Base-by-base conservation (phyloP, 2,329 filamentous ascomycete species). In the Coniella lustricola region DNA sequence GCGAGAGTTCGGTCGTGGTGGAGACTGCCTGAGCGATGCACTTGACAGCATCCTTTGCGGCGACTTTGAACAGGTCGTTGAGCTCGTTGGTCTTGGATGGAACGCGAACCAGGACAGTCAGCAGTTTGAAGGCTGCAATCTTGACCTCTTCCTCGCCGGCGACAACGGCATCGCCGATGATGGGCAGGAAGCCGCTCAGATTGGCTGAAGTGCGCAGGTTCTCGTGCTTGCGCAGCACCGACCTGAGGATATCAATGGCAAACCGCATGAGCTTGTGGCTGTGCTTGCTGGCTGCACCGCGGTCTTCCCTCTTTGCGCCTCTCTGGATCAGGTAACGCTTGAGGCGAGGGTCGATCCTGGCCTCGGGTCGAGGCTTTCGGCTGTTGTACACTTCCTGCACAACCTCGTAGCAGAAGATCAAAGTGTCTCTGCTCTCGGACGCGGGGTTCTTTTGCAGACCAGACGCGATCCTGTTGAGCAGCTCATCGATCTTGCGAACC, bases 361-460 rank as follows among this genome's bases (percentile, higher is more conserved):
- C 65, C 54, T 74, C 71, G 17, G 64, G 69, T 60, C 70, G 63
- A 7, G 70, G 73, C 57, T 73, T 77, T 46, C 76, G 73, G 50
- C 77, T 79, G 51, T 79, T 79, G 64, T 95, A 94, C 1, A 88
- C 86, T 54, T 90, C 84, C 61, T 94, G 87, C 35, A 97, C 87
- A 40, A 97, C 78, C 64, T 97, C 89, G 62, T 95, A 97, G 64
- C 90, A 95, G 65, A 98, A 96, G 0, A 95, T 71, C n/a, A 98
- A 71, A 35, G 91, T 83, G 56, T 95, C 88, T 42, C 85, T 82
- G 57, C 82, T 87, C 55, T 85, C 82, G 0, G 88, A 84, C 0
- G 82, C 84, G 7, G 85, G 75, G 57, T 98, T 98, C 55, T 87
- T 84, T 22, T 94, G 67, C 3, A 98, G 73, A 29, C 93, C 94